These are phyloP conservation scores for Tricholomella constricta DNA, from an alignment of 768 basidiomycete genomes.

Conservation along the genomic window DNA sequence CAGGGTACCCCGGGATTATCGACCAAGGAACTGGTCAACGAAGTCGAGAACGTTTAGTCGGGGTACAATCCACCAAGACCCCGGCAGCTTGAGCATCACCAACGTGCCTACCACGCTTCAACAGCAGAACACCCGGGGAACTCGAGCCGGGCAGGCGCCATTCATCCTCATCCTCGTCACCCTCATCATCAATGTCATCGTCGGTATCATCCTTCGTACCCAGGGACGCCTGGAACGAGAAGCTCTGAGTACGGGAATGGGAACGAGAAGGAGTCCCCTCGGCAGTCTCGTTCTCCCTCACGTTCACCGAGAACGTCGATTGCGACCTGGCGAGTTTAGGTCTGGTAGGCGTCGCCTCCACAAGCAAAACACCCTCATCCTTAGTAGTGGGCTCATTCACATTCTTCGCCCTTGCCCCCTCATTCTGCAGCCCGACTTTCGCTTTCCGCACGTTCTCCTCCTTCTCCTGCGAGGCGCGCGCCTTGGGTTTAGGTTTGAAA, in stretches of 20 bases:
- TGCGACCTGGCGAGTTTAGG: conserved; percentile 12
- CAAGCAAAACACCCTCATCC: conserved; percentile 46
- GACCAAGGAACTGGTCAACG: no score
- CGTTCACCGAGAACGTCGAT: conserved; percentile 14
- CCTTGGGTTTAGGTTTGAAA: conserved; percentile 58
- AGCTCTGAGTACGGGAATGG: neutral
- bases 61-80: conserved; percentile 8
- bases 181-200: no score
- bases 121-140: conserved; percentile 43
- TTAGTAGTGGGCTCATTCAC: conserved; percentile 7
- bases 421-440: no score
- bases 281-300: no score
- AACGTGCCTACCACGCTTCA: conserved; percentile 17
- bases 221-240: conserved; percentile 2
- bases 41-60: conserved; percentile 15
- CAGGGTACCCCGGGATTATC: no score
- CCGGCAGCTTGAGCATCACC: conserved; percentile 3
- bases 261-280: no score
- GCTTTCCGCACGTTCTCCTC: conserved; percentile 5
- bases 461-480: conserved; percentile 17
- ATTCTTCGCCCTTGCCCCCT: no score
- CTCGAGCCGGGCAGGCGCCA: conserved; percentile 45
- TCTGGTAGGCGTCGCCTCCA: conserved; percentile 55
- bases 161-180: conserved; percentile 39
- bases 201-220: conserved; percentile 12